Base-by-base conservation (phyloP, 2,329 filamentous ascomycete genomes). In the Xylariomycetidae sp. region DNA sequence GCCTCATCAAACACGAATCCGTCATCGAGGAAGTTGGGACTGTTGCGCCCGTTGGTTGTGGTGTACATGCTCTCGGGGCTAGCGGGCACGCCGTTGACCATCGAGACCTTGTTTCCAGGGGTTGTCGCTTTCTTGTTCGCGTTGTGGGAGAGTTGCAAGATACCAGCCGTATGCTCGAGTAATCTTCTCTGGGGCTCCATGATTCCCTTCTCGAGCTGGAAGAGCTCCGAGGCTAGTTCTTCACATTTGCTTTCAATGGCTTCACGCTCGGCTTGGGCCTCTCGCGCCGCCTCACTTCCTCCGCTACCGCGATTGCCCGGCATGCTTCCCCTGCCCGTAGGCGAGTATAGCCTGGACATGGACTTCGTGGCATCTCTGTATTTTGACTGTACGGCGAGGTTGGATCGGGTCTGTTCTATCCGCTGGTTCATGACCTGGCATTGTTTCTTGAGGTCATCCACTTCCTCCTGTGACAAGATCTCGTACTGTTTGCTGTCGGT, bases 331-430 rank as follows among this genome's bases (percentile, higher is more conserved):
- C 69, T 67, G 18, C 50, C 54, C 8, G 72, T 70, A n/a, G 78
- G 71, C 7, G 76, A 76, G 54, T 93, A 87, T 19, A 98, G 68
- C 49, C 83, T 81, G 38, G 82, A 81, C 61, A 98, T 80, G 25
- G 88, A 94, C 44, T 82, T 76, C 9, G 92, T 87, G 1, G 92
- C 92, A 70, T 96, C 90, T 49, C 88, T 84, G 50, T 95, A 87
- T 65, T 96, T 98, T 34, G 80, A 84, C 59, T 98, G 92, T 28
- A 96, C 79, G 19, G 81, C 79, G 23, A 98, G 71, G 60, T 90
- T 95, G 39, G 86, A 76, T 46, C 82, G 79, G 14, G 86, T 80
- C 23, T 85, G 81, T 42, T 90, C 85, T 46, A 95, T 80, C n/a
- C 86, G 82, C 52, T 80, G 76, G 17, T 74, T 70, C 31, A 96